Evolutionary conservation across 805 yeast species (phyloP).

Genomic region (Candida parachauliodes): DNA sequence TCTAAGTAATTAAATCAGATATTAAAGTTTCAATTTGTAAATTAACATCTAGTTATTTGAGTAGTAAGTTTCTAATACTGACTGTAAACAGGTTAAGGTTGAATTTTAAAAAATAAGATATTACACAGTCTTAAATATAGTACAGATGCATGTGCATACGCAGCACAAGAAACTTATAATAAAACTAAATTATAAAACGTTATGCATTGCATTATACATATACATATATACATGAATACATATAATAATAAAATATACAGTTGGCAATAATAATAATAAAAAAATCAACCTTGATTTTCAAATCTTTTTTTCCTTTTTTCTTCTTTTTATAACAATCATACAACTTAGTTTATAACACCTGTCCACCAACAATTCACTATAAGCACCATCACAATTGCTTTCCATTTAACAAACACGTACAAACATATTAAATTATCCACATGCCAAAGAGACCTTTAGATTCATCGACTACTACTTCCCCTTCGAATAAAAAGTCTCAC

Average conservation of each 20-base stretch:
- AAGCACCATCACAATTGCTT: background rate
- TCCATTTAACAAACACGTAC: background rate
- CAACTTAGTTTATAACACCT: background rate
- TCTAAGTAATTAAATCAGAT: too few species aligned
- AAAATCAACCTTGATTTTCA: background rate
- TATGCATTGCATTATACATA: background rate
- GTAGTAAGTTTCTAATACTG: too few species aligned
- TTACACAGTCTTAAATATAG: too few species aligned
- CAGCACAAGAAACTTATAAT: background rate
- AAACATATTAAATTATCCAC: background rate
- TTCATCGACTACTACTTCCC: background rate
- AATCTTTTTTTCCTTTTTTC: background rate
- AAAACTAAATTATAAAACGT: background rate
- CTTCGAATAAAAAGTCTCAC: background rate
- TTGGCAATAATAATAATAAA: background rate
- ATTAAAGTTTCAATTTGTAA: too few species aligned
- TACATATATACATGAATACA: background rate
- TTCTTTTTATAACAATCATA: background rate
- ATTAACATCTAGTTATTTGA: too few species aligned
- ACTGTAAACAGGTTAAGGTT: too few species aligned
- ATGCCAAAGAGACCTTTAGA: conserved; percentile 6
- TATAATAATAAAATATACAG: background rate
- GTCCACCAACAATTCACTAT: background rate
- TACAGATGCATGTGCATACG: too few species aligned
- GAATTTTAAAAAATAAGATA: too few species aligned